Base-by-base conservation (phyloP, 208 protist genomes). In the Plasmodiophora brassicae region DNA sequence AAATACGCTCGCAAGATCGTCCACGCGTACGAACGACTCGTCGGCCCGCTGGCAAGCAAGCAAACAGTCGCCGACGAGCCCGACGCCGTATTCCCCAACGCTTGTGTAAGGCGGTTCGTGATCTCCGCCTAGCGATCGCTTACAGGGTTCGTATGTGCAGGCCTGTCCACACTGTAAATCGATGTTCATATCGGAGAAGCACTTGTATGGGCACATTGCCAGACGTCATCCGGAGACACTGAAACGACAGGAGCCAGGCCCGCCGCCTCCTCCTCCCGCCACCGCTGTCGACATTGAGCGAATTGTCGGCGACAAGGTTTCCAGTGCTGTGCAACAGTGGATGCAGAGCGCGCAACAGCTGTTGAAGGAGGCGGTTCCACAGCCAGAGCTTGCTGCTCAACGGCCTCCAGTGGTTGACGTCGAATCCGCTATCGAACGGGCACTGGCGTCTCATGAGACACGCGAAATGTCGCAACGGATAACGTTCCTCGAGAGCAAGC, bases 201-300 rank as follows among this genome's bases (percentile, higher is more conserved):
- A 78, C 41, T 38, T 78, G 65, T 5, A 32, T 5, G n/a, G 14
- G 14, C 65, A 78, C 41, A 32, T 32, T 78, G n/a, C 32, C 41
- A n/a, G 65, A 14, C 65, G 65, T 78, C 65, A 78, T 78, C 65
- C 65, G 65, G 14, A 78, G 65, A 78, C 25, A 78, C 65, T 5
- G 10, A 44, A 8, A 14, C n/a, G 65, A n/a, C 65, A 5, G 5
- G 65, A 32, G n/a, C 10, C n/a, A 78, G n/a, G 5, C 65, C 32
- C 32, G 65, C 5, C 5, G 10, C n/a, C 65, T 8, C 5, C 5
- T 8, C 32, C n/a, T 14, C 65, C 65, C 20, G 65, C 5, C 32
- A 78, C 5, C n/a, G 65, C 65, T 36, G 65, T 44, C 10, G 14
- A 78, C 20, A 78, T 78, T 38, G 65, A 78, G n/a, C 32, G 41